These are phyloP conservation scores for Mortierella sp. DNA, from an alignment of 371 early-diverging fungal species.

Conservation along the genomic window DNA sequence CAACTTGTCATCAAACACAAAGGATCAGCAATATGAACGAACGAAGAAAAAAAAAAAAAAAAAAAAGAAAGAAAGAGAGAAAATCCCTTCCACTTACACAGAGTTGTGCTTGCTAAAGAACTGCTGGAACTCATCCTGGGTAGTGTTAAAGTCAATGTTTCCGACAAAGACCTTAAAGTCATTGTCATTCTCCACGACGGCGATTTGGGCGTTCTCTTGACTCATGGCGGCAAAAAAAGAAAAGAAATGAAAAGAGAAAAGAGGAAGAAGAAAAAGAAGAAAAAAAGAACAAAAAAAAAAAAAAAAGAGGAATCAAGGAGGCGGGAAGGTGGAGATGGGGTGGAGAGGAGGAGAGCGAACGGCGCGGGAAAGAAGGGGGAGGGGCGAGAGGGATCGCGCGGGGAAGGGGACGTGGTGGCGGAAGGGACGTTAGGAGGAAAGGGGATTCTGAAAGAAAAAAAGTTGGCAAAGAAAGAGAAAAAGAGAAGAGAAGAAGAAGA, in stretches of 20 bases:
- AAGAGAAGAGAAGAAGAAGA: conserved; percentile 14
- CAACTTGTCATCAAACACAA: no score
- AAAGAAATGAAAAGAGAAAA: neutral
- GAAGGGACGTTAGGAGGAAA: conserved; percentile 10
- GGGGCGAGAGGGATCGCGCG: neutral
- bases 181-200: conserved; percentile 62
- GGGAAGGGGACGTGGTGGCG: conserved; percentile 12
- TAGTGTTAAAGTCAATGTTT: conserved; percentile 90
- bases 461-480: conserved; percentile 2
- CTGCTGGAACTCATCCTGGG: conserved; percentile 77
- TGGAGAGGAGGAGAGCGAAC: conserved; percentile 15
- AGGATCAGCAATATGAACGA: neutral
- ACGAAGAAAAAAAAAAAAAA: conserved; percentile 3
- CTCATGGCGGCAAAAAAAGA: conserved; percentile 45
- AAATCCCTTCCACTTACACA: conserved; percentile 68
- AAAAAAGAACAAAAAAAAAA: neutral
- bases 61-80: neutral
- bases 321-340: conserved; percentile 30
- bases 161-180: conserved; percentile 97
- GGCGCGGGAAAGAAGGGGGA: conserved; percentile 13
- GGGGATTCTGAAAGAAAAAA: conserved; percentile 15
- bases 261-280: neutral
- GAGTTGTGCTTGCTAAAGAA: conserved; percentile 80
- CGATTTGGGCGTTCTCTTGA: conserved; percentile 46
- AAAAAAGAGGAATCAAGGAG: conserved; percentile 3